phyloP scores from a whole-genome alignment of 2,329 filamentous ascomycete species.

The Cladosporium sp. region DNA sequence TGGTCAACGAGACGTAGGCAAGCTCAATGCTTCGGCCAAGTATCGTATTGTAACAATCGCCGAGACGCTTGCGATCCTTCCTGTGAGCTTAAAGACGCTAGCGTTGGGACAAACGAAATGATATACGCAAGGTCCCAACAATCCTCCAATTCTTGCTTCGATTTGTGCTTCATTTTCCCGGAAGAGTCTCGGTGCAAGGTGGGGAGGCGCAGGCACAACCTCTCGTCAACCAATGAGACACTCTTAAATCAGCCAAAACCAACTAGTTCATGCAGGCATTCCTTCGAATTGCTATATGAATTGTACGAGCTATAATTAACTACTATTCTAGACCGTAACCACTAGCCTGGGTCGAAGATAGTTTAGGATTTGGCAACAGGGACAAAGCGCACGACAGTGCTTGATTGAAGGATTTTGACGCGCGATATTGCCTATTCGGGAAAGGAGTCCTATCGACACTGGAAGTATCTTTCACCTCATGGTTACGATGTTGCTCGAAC shows the following conservation, averaged over 20 bases:
- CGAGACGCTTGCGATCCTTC: neutral
- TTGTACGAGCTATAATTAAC: neutral
- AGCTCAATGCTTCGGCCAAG: neutral
- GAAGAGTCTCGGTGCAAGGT: too few relatives aligned
- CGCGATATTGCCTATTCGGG: neutral
- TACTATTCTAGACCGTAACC: neutral
- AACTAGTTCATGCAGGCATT: neutral
- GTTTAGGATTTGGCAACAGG: too few relatives aligned
- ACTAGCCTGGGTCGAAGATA: neutral
- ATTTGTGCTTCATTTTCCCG: too few relatives aligned
- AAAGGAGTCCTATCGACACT: neutral
- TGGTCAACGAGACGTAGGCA: neutral
- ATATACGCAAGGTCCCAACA: too few relatives aligned
- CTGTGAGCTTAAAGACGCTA: neutral
- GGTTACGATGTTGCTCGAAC: neutral
- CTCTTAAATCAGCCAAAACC: neutral
- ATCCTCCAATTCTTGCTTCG: too few relatives aligned
- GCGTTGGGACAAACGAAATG: neutral
- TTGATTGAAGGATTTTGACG: neutral
- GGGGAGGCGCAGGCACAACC: neutral
- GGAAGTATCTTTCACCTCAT: neutral
- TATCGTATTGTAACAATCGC: neutral
- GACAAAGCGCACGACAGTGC: neutral
- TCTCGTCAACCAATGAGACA: neutral
- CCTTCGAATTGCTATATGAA: neutral